Evolutionary conservation across 1,284 basidiomycete genomes (phyloP).

Genomic region (Malassezia caprae): DNA sequence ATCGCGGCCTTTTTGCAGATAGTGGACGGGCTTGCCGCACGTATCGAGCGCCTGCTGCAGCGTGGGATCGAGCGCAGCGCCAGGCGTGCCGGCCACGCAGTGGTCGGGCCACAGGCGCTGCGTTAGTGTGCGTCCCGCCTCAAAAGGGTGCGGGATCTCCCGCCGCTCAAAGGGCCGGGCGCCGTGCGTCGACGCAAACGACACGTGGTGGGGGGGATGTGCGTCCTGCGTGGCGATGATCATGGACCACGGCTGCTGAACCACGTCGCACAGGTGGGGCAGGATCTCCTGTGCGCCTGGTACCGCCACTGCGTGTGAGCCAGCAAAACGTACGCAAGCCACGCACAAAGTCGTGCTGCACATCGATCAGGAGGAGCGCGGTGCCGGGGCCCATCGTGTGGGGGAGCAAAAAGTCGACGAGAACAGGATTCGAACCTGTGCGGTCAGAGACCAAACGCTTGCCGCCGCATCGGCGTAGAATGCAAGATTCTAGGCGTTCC

Average conservation of each 20-base stretch:
- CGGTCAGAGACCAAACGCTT: conserved; percentile 23
- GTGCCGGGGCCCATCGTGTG: not conserved
- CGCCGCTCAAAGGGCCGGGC: conserved; percentile 50
- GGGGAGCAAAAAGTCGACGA: conserved; percentile 15
- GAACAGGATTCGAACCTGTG: conserved; percentile 24
- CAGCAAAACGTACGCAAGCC: conserved; percentile 14
- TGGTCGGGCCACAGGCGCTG: conserved; percentile 60
- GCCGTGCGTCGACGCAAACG: conserved; percentile 57
- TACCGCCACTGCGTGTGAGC: conserved; percentile 17
- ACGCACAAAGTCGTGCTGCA: conserved; percentile 21
- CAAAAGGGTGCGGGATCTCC: conserved; percentile 43
- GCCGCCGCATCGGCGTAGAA: conserved; percentile 18
- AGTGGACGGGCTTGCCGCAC: conserved; percentile 6
- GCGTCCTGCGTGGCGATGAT: conserved; percentile 34
- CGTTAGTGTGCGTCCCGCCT: conserved; percentile 47
- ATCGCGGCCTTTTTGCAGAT: conserved; percentile 41
- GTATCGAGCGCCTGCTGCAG: conserved; percentile 46
- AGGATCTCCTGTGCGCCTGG: conserved; percentile 7
- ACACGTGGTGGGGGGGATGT: conserved; percentile 58
- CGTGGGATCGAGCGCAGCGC: conserved; percentile 51
- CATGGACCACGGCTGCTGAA: conserved; percentile 7
- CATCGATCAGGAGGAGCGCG: conserved; percentile 13
- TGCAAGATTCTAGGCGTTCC: conserved; percentile 20
- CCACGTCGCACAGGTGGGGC: not conserved
- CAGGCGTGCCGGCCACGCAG: conserved; percentile 51